Percentiles rank a stretch among this genome's conserved stretches.
phyloP scores from a whole-genome alignment of 495 filamentous ascomycete genomes.

The Rhizodiscina lignyota region DNA sequence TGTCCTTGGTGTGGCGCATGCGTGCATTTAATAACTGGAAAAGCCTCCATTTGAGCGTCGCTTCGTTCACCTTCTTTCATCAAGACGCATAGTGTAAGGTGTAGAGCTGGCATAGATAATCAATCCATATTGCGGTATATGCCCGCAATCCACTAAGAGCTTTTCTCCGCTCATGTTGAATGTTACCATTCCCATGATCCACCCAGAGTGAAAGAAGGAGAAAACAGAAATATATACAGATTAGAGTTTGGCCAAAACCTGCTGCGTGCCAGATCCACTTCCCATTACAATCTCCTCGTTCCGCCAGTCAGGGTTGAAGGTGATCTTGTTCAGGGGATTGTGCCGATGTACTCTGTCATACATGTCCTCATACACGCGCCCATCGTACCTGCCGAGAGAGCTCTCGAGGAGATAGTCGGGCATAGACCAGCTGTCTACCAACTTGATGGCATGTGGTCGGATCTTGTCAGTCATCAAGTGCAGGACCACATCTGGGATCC shows the following conservation, averaged over 20 bases:
- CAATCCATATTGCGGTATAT: no score
- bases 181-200: no score
- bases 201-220: no score
- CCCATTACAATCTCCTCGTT: conserved; percentile 33
- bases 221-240: no score
- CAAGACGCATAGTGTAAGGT: no score
- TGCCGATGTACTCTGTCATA: conserved; percentile 28
- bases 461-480: conserved; percentile 26
- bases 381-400: conserved; percentile 30
- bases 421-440: conserved; percentile 31
- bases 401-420: conserved; percentile 32
- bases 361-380: conserved; percentile 32
- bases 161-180: no score
- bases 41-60: no score
- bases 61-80: no score
- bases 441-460: conserved; percentile 29
- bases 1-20: no score
- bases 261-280: conserved; percentile 13
- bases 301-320: conserved; percentile 32
- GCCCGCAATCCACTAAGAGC: no score
- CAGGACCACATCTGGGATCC: conserved; percentile 21
- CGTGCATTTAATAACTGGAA: no score
- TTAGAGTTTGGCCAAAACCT: conserved; percentile 18
- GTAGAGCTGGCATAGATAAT: no score
- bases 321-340: conserved; percentile 29